phyloP scores from a whole-genome alignment of 2,329 filamentous ascomycete species.

The Fonsecaea monophora region DNA sequence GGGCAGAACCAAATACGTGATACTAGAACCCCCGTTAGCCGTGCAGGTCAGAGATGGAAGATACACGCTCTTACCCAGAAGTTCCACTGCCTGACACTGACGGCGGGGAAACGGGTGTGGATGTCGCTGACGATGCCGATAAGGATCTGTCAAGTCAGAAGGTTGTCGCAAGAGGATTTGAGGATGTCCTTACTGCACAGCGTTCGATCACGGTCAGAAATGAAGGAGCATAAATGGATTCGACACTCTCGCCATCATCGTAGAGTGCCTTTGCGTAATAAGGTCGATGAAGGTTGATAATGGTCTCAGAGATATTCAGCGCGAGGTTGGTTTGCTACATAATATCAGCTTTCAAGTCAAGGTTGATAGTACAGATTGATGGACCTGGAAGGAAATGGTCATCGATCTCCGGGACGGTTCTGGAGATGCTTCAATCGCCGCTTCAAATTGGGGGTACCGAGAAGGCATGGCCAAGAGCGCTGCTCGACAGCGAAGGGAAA shows the following conservation, averaged over 20 bases:
- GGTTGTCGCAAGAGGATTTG: background rate
- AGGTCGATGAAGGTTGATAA: slow-evolving; percentile 28
- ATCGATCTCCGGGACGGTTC: slow-evolving; percentile 27
- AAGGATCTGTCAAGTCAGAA: slow-evolving; percentile 11
- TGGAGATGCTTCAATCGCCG: slow-evolving; percentile 24
- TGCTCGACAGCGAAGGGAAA: slow-evolving; percentile 24
- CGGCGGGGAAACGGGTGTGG: slow-evolving; percentile 20
- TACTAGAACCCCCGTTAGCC: slow-evolving; percentile 14
- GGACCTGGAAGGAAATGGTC: slow-evolving; percentile 24
- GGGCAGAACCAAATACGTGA: slow-evolving; percentile 24
- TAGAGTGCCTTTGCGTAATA: slow-evolving; percentile 28
- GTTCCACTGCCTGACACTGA: slow-evolving; percentile 25
- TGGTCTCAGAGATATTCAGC: slow-evolving; percentile 26
- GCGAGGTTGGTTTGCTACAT: slow-evolving; percentile 23
- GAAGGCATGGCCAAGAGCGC: slow-evolving; percentile 28
- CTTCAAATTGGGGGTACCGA: slow-evolving; percentile 20
- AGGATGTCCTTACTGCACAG: slow-evolving; percentile 6
- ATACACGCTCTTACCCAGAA: slow-evolving; percentile 12
- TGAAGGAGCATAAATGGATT: slow-evolving; percentile 20
- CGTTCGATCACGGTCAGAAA: slow-evolving; percentile 26
- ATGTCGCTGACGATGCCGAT: slow-evolving; percentile 23
- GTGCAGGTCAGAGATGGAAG: background rate
- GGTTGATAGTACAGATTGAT: background rate
- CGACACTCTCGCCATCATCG: slow-evolving; percentile 14
- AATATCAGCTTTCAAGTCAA: slow-evolving; percentile 7